Base-by-base conservation (phyloP, 257 asterid genomes). In the Mitragyna speciosa region DNA sequence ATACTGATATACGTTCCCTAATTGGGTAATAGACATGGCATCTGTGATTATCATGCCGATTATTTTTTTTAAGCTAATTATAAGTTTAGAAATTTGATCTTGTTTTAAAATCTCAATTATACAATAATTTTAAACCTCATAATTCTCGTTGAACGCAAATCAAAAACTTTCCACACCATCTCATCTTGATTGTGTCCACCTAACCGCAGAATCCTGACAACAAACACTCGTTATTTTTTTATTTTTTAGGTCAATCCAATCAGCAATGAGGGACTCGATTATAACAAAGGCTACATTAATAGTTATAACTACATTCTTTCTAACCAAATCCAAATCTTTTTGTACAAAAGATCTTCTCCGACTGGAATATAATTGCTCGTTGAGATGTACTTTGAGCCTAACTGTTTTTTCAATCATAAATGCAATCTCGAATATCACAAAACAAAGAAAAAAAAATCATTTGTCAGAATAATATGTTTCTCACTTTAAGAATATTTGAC, bases 191-290 rank as follows among this genome's bases (percentile, higher is more conserved):
- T n/a, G 6, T 67, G 1, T 17, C 26, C 0, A 26, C 12, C 58
- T n/a, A 70, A 70, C 75, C 11, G 75, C 75, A 70, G 58, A n/a
- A 70, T 70, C 75, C 12, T 33, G 5, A 17, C 47, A 67, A 67
- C n/a, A 33, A 67, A 7, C 26, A 30, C 70, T 64, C 31, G 22
- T 30, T 1, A 28, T 28, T 4, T 64, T 4, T 64, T 28, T 14
- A 9, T 28, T 16, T 41, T n/a, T 24, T 41, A 22, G 52, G 56
- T 22, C 5, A 10, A 24, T 22, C 54, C 74, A 43, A 70, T 19
- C 49, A 43, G 17, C 56, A 20, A 47, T 36, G 12, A 70, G 19
- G 45, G 31, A 49, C 12, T 70, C 9, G 7, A 70, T 70, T 70
- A 70, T 11, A 45, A 36, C 24, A 68, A 67, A 16, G 26, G 6